Conservation (phyloP, 441 rosid species). For the Isatis lusitanica region DNA sequence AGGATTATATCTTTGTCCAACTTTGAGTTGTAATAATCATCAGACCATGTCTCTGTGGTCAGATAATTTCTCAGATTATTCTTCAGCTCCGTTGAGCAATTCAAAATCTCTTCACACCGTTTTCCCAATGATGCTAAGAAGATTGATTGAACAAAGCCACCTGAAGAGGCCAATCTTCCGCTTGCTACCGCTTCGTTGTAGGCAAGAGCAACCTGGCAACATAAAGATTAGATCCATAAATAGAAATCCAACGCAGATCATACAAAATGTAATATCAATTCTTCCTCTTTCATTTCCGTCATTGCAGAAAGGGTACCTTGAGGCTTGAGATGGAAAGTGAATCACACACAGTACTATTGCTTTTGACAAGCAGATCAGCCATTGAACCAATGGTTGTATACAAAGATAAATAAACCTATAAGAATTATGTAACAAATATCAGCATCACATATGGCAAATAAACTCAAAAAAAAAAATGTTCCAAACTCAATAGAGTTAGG, state of each 20-base stretch:
- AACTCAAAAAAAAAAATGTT: constrained; percentile 12
- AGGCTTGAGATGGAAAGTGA: constrained; percentile 73
- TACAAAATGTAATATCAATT: not conserved
- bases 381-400: constrained; percentile 70
- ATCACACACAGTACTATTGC: constrained; percentile 44
- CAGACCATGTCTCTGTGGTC: constrained; percentile 63
- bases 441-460: not conserved
- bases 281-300: not conserved
- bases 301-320: constrained; percentile 54
- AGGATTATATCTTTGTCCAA: constrained; percentile 43
- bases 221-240: constrained; percentile 9
- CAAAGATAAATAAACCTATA: constrained; percentile 85
- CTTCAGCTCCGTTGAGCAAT: constrained; percentile 42
- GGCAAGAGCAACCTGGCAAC: constrained; percentile 76
- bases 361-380: constrained; percentile 62
- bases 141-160: constrained; percentile 70
- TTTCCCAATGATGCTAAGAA: constrained; percentile 70
- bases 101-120: constrained; percentile 71
- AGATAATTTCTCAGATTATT: constrained; percentile 50
- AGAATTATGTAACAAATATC: constrained; percentile 14
- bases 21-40: constrained; percentile 21
- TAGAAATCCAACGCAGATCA: not conserved
- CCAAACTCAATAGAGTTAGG: not conserved
- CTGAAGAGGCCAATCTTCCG: constrained; percentile 64
- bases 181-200: constrained; percentile 75